Percentiles rank a stretch among this genome's conserved stretches.
Evolutionary conservation across 2,329 filamentous ascomycete species (phyloP).

Genomic region (Pezicula rhizophila): DNA sequence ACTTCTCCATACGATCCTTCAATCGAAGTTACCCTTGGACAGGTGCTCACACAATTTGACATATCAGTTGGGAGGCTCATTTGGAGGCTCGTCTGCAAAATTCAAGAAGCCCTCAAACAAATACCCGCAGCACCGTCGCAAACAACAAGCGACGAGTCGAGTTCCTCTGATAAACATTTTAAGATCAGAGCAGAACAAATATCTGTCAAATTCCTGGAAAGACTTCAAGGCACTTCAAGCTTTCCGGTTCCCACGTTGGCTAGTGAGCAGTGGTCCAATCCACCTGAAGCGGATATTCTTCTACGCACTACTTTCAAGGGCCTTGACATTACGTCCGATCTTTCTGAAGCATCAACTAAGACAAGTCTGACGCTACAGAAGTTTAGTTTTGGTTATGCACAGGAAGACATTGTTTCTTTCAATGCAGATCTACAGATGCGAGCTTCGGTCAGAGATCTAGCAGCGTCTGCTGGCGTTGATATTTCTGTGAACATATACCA

Average conservation of each 20-base stretch:
- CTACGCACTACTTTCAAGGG: conserved; percentile 22
- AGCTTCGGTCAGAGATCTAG: conserved; percentile 52
- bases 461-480: conserved; percentile 51
- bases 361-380: conserved; percentile 38
- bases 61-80: conserved; percentile 27
- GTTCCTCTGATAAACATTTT: conserved; percentile 7
- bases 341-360: conserved; percentile 12
- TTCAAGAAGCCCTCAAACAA: conserved; percentile 19
- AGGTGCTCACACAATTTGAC: conserved; percentile 25
- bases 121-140: conserved; percentile 1
- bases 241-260: conserved; percentile 3
- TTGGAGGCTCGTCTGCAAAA: conserved; percentile 21
- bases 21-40: conserved; percentile 23
- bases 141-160: conserved; percentile 4
- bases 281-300: conserved; percentile 21
- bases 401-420: conserved; percentile 59
- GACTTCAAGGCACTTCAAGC: conserved; percentile 22
- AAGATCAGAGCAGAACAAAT: conserved; percentile 21
- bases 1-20: conserved; percentile 6
- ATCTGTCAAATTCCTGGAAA: conserved; percentile 26
- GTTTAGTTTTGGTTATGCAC: conserved; percentile 56
- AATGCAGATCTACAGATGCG: conserved; percentile 51
- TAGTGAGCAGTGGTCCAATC: background rate
- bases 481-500: conserved; percentile 48
- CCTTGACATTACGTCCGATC: conserved; percentile 16